A percentile compares a stretch with the other conserved stretches of the same genome.
These are phyloP conservation scores for Psilocybe tampanensis DNA, from an alignment of 768 basidiomycete genomes.

Conservation along the genomic window DNA sequence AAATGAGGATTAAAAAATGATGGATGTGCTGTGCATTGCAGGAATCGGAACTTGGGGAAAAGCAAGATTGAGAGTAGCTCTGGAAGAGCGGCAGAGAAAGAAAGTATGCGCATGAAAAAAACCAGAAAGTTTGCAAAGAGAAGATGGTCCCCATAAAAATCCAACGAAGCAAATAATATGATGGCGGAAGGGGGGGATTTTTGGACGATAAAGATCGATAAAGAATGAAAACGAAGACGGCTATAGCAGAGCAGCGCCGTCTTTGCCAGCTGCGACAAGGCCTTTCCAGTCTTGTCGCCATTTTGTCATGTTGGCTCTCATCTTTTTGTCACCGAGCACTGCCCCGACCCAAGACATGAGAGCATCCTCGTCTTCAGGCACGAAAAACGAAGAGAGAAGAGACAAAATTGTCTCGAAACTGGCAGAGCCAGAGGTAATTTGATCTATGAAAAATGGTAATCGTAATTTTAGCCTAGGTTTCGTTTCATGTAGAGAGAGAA, in stretches of 20 bases:
- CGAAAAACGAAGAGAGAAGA: constrained; percentile 90
- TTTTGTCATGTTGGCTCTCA: constrained; percentile 64
- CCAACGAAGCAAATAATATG: neutral
- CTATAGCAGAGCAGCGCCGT: constrained; percentile 61
- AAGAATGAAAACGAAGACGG: neutral
- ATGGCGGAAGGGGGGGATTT: neutral
- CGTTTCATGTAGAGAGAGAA: neutral
- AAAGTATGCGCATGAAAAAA: neutral
- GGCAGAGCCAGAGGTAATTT: constrained; percentile 77
- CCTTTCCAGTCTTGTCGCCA: constrained; percentile 86
- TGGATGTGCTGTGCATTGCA: neutral
- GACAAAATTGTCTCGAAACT: constrained; percentile 93
- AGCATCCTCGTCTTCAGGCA: constrained; percentile 86
- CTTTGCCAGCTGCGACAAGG: constrained; percentile 67
- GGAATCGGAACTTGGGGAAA: neutral
- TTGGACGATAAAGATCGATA: neutral
- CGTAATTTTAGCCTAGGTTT: neutral
- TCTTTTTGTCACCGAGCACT: constrained; percentile 58
- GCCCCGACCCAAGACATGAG: constrained; percentile 82
- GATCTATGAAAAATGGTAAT: constrained; percentile 50
- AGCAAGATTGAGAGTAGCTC: neutral
- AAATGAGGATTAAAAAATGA: neutral
- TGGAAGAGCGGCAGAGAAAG: neutral
- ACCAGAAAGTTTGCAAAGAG: neutral
- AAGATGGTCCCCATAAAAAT: neutral